phyloP scores from a whole-genome alignment of 306 rosid genomes.

The Prunus armeniaca region DNA sequence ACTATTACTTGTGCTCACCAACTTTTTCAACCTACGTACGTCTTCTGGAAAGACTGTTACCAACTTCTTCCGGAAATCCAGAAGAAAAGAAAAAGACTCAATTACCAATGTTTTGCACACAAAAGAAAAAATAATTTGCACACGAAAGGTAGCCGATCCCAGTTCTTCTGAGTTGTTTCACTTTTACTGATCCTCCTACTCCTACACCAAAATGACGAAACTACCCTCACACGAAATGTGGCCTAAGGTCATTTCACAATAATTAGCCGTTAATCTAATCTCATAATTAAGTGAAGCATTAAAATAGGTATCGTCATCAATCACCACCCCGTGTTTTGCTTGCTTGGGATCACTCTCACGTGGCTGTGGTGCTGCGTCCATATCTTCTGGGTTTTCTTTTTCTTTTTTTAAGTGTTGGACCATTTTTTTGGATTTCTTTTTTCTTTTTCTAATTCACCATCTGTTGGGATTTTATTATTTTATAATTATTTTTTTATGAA shows the following conservation, averaged over 20 bases:
- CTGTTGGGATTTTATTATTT: neutral
- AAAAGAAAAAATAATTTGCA: neutral
- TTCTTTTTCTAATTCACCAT: neutral
- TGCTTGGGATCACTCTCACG: conserved; percentile 40
- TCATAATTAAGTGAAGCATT: neutral
- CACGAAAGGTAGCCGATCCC: neutral
- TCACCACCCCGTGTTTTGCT: conserved; percentile 10
- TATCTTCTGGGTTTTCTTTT: conserved; percentile 1
- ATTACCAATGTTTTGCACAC: neutral
- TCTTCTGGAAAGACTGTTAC: neutral
- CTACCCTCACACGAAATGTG: neutral
- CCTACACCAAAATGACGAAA: conserved; percentile 6
- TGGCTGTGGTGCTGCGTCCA: conserved; percentile 39
- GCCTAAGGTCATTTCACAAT: neutral
- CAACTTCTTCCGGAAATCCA: neutral
- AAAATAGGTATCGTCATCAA: neutral
- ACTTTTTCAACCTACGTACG: neutral
- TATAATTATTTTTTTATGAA: fast-evolving
- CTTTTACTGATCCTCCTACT: neutral
- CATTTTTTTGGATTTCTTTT: neutral
- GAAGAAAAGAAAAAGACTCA: neutral
- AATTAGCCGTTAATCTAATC: neutral
- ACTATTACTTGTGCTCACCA: no score
- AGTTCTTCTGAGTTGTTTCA: neutral
- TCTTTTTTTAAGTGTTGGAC: neutral